A percentile compares a stretch with the other conserved stretches of the same genome.
Conservation (phyloP, 2,329 filamentous ascomycete species). For the Aschersonia sp. region DNA sequence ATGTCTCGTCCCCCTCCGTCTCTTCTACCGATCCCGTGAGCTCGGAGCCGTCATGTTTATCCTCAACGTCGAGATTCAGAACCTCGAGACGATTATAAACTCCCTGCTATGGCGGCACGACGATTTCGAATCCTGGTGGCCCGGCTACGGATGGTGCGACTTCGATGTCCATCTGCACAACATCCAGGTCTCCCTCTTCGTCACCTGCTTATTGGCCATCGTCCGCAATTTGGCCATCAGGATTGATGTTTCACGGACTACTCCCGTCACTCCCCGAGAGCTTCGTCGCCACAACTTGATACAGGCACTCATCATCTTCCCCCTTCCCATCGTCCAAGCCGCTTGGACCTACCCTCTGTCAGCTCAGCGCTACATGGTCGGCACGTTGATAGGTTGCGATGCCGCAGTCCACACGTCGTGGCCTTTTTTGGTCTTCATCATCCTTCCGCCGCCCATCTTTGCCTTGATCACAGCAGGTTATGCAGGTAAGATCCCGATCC, state of each 20-base stretch:
- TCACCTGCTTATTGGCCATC: conserved; percentile 36
- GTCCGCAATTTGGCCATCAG: conserved; percentile 38
- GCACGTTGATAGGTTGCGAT: conserved; percentile 34
- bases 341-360: conserved; percentile 32
- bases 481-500: conserved; percentile 25
- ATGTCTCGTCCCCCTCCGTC: conserved; percentile 34
- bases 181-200: conserved; percentile 28
- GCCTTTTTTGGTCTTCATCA: conserved; percentile 33
- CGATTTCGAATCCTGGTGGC: conserved; percentile 34
- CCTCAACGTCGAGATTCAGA: conserved; percentile 27
- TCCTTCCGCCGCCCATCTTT: conserved; percentile 29
- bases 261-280: conserved; percentile 24
- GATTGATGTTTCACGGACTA: conserved; percentile 28
- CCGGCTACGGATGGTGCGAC: conserved; percentile 39
- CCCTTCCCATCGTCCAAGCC: conserved; percentile 34
- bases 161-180: conserved; percentile 33
- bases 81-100: conserved; percentile 34
- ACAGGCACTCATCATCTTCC: conserved; percentile 41
- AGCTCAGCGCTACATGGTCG: conserved; percentile 32
- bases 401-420: conserved; percentile 28
- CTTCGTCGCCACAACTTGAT: conserved; percentile 24
- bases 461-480: conserved; percentile 29
- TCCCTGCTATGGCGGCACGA: conserved; percentile 39
- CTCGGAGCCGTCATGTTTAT: conserved; percentile 37
- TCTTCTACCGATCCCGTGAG: conserved; percentile 38